These are phyloP conservation scores for Vaccinium macrocarpon DNA, from an alignment of 148 eudicot genomes.

Conservation along the genomic window DNA sequence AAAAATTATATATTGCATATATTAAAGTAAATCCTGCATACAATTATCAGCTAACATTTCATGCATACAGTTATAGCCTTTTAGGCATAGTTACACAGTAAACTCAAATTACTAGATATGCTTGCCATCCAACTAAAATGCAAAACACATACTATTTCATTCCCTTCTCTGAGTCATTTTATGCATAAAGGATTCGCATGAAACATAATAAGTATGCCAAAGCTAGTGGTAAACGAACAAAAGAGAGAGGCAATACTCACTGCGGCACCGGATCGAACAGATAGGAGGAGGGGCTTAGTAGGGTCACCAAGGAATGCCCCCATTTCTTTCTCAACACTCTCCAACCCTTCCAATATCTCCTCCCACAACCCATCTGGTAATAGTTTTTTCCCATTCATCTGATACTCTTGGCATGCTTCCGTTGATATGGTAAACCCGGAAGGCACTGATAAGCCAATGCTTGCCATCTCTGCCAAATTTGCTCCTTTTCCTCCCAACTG, in stretches of 20 bases:
- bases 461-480: conserved; percentile 98
- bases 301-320: conserved; percentile 90
- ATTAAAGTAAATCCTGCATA: background rate
- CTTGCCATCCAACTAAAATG: background rate
- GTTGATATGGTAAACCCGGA: conserved; percentile 96
- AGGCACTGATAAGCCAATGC: conserved; percentile 93
- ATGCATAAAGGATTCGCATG: too few relatives aligned
- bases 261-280: conserved; percentile 99
- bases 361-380: conserved; percentile 75
- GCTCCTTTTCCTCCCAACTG: conserved; percentile 99
- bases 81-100: background rate
- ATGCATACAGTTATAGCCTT: background rate
- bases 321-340: conserved; percentile 66
- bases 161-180: too few relatives aligned
- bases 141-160: too few relatives aligned
- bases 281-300: conserved; percentile 86
- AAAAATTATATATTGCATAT: too few relatives aligned
- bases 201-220: too few relatives aligned
- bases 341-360: conserved; percentile 69
- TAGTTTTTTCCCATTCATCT: conserved; percentile 53
- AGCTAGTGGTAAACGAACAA: background rate
- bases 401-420: conserved; percentile 97
- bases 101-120: background rate
- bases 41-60: background rate
- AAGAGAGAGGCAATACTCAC: conserved; percentile 36